phyloP scores from a whole-genome alignment of 2,329 filamentous ascomycete species.

The Cercospora brassicicola region DNA sequence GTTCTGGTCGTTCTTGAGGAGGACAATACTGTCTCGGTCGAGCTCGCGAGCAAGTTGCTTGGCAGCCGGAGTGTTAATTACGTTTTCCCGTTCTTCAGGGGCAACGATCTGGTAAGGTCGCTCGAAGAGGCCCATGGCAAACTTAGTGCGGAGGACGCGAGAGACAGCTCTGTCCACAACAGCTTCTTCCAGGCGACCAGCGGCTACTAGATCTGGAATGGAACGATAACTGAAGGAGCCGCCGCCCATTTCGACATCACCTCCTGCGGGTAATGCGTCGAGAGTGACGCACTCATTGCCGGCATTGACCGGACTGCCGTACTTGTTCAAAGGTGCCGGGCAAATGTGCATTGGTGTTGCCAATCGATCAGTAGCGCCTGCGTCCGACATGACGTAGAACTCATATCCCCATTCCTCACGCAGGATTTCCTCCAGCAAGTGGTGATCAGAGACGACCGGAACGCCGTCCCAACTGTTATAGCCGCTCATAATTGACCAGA shows the following conservation, averaged over 20 bases:
- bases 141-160: conserved; percentile 66
- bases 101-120: conserved; percentile 63
- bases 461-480: conserved; percentile 71
- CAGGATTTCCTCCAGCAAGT: conserved; percentile 67
- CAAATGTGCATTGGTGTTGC: conserved; percentile 67
- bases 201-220: conserved; percentile 64
- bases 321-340: conserved; percentile 40
- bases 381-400: conserved; percentile 66
- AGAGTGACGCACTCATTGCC: conserved; percentile 66
- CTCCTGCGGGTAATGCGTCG: conserved; percentile 65
- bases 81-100: conserved; percentile 54
- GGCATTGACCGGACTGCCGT: conserved; percentile 49
- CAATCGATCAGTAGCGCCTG: conserved; percentile 68
- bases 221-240: conserved; percentile 69
- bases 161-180: conserved; percentile 67
- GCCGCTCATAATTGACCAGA: conserved; percentile 69
- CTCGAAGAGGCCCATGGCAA: conserved; percentile 69
- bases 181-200: conserved; percentile 60
- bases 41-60: conserved; percentile 63
- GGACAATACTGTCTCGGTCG: conserved; percentile 68
- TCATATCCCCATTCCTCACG: conserved; percentile 71
- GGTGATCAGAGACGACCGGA: conserved; percentile 57
- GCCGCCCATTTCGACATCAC: conserved; percentile 75
- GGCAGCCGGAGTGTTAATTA: conserved; percentile 63
- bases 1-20: conserved; percentile 70